Percentiles rank a stretch among this genome's conserved stretches.
Evolutionary conservation across 768 basidiomycete species (phyloP).

Genomic region (Leccinum boreale): DNA sequence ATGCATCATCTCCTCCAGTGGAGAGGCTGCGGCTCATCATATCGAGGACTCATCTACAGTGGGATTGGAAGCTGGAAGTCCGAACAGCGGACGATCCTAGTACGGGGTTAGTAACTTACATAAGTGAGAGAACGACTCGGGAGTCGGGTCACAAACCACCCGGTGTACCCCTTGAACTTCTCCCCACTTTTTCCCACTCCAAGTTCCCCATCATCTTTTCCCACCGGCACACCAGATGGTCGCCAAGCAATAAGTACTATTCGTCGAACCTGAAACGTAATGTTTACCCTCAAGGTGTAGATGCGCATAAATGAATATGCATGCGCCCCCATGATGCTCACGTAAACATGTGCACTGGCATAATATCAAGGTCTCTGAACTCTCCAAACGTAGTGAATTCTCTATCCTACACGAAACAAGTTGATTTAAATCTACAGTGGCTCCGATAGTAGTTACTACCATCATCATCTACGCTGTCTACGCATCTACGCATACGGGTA

Average conservation of each 20-base stretch:
- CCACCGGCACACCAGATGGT: not conserved
- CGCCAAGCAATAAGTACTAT: not conserved
- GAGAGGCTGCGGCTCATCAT: too few relatives aligned
- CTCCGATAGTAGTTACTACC: not conserved
- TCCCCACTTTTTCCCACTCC: not conserved
- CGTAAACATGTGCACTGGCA: too few relatives aligned
- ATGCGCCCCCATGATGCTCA: too few relatives aligned
- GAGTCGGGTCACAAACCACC: not conserved
- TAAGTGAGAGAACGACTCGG: not conserved
- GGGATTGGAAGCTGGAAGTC: too few relatives aligned
- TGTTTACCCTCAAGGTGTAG: not conserved
- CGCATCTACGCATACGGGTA: not conserved
- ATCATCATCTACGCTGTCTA: not conserved
- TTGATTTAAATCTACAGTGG: not conserved
- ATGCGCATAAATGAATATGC: too few relatives aligned
- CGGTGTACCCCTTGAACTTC: not conserved
- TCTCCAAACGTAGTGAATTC: not conserved
- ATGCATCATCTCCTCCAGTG: too few relatives aligned
- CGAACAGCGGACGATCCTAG: too few relatives aligned
- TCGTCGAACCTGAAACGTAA: not conserved
- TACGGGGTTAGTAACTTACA: too few relatives aligned
- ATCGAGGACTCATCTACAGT: too few relatives aligned
- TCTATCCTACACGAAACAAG: not conserved
- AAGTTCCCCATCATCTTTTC: not conserved
- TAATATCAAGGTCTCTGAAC: not conserved